Base-by-base conservation (phyloP, 495 filamentous ascomycete species). In the Penicillium herquei region DNA sequence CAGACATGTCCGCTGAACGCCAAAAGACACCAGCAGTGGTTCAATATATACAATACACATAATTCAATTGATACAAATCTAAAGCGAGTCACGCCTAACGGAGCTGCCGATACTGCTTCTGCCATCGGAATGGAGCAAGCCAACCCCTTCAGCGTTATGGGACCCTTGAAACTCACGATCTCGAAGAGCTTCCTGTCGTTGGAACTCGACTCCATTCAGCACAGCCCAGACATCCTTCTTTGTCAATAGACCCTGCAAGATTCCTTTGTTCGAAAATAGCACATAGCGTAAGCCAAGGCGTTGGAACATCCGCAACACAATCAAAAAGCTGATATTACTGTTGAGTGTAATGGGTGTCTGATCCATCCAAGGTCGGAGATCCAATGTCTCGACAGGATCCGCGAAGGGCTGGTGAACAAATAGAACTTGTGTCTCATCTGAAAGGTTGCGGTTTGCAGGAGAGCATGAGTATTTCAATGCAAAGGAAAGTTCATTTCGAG, bases 181-280 rank as follows among this genome's bases (percentile, higher is more conserved):
- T 45, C 69, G 70, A 17, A 71, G 46, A 32, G 62, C 62, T 33
- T 76, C 73, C 49, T 62, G 64, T n/a, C 67, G 65, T 14, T 70
- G 71, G 43, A 85, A 86, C 61, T 92, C 88, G 13, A 86, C 84
- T 17, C 88, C 88, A 67, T 96, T 92, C 10, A 98, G 74, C 16
- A 96, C 84, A 62, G 88, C 91, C 89, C 91, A 97, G n/a, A 96
- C 86, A 73, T 98, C 94, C 76, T 98, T 98, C 80, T 98, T 98
- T 17, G 95, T 98, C 61, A 98, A 71, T 44, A 98, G 65, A 1
- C 94, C 94, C 67, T 89, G 86, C 39, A 98, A 69, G 33, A 84
- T 79, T 8, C 94, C 95, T 58, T 85, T 82, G 49, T 95, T 87
- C 39, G 81, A 81, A 70, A 98, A 96, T 3, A 98, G 70, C 5